A percentile compares a stretch with the other conserved stretches of the same genome.
Conservation (phyloP, 2,329 filamentous ascomycete genomes). For the Microcyclospora pomicola region DNA sequence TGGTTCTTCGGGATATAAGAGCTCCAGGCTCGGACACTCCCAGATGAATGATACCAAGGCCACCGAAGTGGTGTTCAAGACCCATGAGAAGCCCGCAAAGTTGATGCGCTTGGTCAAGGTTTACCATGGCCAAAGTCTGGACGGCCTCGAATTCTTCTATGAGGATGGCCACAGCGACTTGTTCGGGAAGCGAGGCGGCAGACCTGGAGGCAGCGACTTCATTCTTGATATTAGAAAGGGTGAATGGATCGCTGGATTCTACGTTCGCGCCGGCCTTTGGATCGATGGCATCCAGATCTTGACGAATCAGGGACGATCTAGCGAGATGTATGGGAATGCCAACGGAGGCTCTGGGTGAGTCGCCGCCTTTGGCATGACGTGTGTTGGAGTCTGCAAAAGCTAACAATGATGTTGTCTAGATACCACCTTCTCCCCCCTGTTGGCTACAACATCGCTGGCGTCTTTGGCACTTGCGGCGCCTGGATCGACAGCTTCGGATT, state of each 20-base stretch:
- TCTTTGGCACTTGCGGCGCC: conserved; percentile 64
- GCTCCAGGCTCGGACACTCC: conserved; percentile 59
- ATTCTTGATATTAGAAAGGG: conserved; percentile 70
- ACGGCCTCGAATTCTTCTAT: conserved; percentile 86
- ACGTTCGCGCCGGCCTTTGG: conserved; percentile 64
- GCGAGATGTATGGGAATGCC: conserved; percentile 69
- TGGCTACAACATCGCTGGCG: conserved; percentile 76
- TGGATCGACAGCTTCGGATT: conserved; percentile 82
- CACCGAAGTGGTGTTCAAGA: conserved; percentile 59
- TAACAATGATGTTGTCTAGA: conserved; percentile 32
- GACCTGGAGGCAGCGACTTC: conserved; percentile 58
- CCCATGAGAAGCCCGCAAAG: conserved; percentile 43
- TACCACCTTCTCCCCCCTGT: conserved; percentile 78
- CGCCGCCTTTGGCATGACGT: not conserved
- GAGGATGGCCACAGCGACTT: conserved; percentile 74
- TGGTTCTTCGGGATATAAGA: conserved; percentile 59
- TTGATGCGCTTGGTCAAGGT: conserved; percentile 62
- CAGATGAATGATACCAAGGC: conserved; percentile 55
- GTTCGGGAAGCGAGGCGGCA: conserved; percentile 69
- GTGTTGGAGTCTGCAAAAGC: conserved; percentile 6
- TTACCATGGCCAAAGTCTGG: conserved; percentile 62
- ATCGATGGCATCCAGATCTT: conserved; percentile 82
- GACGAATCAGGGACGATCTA: conserved; percentile 77
- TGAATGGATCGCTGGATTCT: conserved; percentile 78
- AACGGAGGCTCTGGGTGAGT: conserved; percentile 71